Conservation (phyloP, 352 stramenopile genomes). For the Globisporangium orthogonon region DNA sequence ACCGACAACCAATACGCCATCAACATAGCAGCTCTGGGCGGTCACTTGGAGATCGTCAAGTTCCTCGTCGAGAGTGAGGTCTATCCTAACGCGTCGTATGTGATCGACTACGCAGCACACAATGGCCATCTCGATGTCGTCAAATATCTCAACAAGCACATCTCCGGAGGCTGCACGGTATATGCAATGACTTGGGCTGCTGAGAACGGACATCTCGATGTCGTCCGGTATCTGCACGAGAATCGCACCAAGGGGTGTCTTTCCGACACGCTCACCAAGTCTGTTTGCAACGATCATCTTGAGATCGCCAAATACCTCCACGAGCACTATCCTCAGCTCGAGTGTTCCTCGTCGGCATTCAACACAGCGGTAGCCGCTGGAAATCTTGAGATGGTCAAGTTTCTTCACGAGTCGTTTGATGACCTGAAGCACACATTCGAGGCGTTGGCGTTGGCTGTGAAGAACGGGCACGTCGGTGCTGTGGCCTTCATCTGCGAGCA, state of each 20-base stretch:
- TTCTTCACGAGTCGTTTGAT: neutral
- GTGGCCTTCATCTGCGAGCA: slow-evolving; percentile 2
- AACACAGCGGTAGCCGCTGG: neutral
- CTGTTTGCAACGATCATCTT: too few species aligned
- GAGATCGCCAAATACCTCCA: too few species aligned
- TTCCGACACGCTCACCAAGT: too few species aligned
- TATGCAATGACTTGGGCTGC: too few species aligned
- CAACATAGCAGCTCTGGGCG: neutral
- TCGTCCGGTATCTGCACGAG: neutral
- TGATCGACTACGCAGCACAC: neutral
- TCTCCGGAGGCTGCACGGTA: neutral
- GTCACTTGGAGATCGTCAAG: neutral
- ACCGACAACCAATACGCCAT: neutral
- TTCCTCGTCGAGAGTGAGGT: neutral
- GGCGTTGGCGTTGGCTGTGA: neutral
- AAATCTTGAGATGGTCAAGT: neutral
- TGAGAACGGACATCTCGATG: neutral
- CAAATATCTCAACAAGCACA: neutral
- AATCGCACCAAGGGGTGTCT: too few species aligned
- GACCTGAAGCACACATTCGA: neutral
- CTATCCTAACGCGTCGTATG: neutral
- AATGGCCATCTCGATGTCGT: neutral
- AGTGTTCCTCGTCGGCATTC: neutral
- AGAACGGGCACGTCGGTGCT: neutral
- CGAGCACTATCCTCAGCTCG: too few species aligned